Evolutionary conservation across 352 stramenopile species (phyloP), one percentile per base, ranked within the genome.

Genomic region (Elongisporangium prolatum): DNA sequence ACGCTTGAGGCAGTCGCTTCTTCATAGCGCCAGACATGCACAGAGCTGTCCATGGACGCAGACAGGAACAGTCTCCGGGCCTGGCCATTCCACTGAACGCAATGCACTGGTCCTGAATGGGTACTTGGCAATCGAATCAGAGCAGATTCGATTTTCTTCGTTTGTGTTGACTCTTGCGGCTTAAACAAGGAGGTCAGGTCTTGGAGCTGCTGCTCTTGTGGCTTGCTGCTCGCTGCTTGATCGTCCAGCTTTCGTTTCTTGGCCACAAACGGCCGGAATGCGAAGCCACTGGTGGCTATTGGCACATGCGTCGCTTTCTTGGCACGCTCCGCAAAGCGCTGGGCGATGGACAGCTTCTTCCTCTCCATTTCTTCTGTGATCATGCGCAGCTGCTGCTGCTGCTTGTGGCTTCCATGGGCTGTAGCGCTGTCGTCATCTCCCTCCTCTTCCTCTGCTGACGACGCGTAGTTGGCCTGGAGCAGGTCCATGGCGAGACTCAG

Each of bases 31-130:
- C 80, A 89, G 6, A 89, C 54, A 7, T 73, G 71, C 3, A 86
- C 65, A 1, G 65, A 74, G 24, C 56, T 52, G 61, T 89, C 80
- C 80, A 88, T 85, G 0, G 77, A 84, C n/a, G 77, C 73, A 5
- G 80, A 86, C 0, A 86, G 56, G 48, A 87, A 79, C 16, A 85
- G 61, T 14, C 62, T 16, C 3, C 66, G 22, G 16, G 67, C 65
- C 13, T 11, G 55, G 4, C 64, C 64, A 59, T 76, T 80, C 80
- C 80, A 89, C 14, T 80, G 62, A 21, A 85, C 18, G 44, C 63
- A 62, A 28, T 72, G 72, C 13, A 88, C 54, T 0, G 60, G 61
- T 11, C 52, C 52, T 14, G 13, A 22, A 54, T 89, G 80, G 17
- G 64, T 67, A 2, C 49, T 25, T 13, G 28, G 28, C 28, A 40